These are phyloP conservation scores for Solanum aculeatissimum DNA, from an alignment of 305 asterid genomes.

Conservation along the genomic window DNA sequence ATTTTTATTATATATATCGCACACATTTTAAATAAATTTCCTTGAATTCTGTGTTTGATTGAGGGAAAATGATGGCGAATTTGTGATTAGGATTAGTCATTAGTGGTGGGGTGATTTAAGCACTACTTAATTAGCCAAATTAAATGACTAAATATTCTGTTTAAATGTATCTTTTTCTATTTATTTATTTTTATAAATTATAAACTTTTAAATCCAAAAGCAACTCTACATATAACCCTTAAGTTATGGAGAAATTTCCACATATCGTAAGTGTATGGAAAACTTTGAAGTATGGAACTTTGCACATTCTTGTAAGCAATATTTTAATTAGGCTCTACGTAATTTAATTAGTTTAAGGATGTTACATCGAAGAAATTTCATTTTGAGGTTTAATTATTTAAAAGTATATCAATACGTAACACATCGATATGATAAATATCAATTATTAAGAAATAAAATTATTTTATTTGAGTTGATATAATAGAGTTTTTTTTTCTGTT, in stretches of 20 bases:
- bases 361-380: background rate
- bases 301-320: background rate
- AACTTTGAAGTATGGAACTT: background rate
- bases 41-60: too few species aligned
- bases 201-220: background rate
- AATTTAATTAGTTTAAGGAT: background rate
- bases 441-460: background rate
- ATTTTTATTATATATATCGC: background rate
- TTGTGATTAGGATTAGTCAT: background rate
- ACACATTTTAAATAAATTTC: background rate
- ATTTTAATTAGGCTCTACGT: background rate
- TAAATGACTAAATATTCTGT: background rate
- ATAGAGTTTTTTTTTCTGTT: background rate
- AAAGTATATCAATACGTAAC: background rate
- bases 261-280: background rate
- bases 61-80: background rate
- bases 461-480: background rate
- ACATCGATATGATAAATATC: background rate
- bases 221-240: background rate
- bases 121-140: background rate
- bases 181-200: background rate
- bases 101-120: background rate
- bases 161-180: background rate
- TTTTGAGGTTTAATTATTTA: background rate
- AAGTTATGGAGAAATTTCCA: background rate